Base-by-base conservation (phyloP, 192 early-diverging fungal genomes). In the Phycomyces blakesleeanus region DNA sequence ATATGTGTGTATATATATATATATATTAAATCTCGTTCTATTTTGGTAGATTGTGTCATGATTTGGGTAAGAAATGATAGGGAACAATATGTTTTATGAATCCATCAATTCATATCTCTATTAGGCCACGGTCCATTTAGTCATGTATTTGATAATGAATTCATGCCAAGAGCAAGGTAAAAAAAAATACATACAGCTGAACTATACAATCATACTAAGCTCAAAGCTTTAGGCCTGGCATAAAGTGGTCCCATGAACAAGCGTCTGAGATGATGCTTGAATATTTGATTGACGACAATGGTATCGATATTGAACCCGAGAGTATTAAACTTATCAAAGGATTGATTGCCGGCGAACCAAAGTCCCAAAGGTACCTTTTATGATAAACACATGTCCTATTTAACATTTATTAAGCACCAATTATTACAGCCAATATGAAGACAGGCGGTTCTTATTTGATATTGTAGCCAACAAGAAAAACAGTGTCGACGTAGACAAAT, bases 391-490 rank as follows among this genome's bases (percentile, higher is more conserved):
- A 12, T 47, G 44, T 47, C 44, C 18, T 41, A 10, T 41, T 41
- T 41, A 41, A n/a, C 11, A 2, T 49, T 20, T 34, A 27, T 20
- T 11, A 2, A 24, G 3, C 7, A 4, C 11, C 27, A 34, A 12
- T 16, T 7, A 59, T 38, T 21, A 25, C 14, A 73, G 71, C 10
- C 69, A 71, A 29, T 53, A 22, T 18, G 75, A 65, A 34, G 82
- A 83, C 53, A 77, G 80, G 51, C 78, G 66, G 54, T 98, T 93
- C 66, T 62, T 98, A 51, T 98, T 93, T 81, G 94, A 98, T 68
- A 95, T 98, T 68, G 95, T 98, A 0, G 89, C 94, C 47, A 98
- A 98, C 82, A 89, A 95, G 71, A 81, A 89, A 37, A 98, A 95
- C 69, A 87, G 86, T 22, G 77, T 98, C 16, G 96, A 98, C 67